Percentiles rank a stretch among this genome's conserved stretches.
phyloP scores from a whole-genome alignment of 2,329 filamentous ascomycete species.

The Ascosphaera pollenicola region DNA sequence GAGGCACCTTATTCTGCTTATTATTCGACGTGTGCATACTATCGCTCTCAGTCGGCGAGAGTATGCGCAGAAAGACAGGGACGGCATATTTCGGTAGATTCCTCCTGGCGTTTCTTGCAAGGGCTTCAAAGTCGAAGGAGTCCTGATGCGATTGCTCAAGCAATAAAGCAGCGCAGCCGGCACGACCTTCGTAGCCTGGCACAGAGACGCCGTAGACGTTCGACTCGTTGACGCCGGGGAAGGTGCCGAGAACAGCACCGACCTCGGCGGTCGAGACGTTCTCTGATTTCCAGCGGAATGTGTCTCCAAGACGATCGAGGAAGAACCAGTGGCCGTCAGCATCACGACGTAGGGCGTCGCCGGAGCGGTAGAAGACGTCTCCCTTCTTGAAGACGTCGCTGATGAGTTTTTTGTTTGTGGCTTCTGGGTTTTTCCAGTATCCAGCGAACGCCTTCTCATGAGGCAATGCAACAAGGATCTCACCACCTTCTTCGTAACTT shows the following conservation, averaged over 20 bases:
- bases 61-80: conserved; percentile 47
- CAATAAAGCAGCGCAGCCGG: conserved; percentile 37
- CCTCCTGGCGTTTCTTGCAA: conserved; percentile 35
- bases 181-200: conserved; percentile 44
- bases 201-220: conserved; percentile 49
- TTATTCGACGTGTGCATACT: conserved; percentile 46
- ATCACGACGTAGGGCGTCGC: conserved; percentile 41
- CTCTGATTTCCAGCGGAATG: conserved; percentile 53
- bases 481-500: conserved; percentile 46
- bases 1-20: conserved; percentile 56
- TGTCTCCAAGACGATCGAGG: conserved; percentile 48
- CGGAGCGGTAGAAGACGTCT: conserved; percentile 45
- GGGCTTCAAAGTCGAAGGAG: conserved; percentile 35
- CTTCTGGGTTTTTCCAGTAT: conserved; percentile 46
- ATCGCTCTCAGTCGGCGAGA: conserved; percentile 27
- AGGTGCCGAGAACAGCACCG: conserved; percentile 36
- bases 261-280: conserved; percentile 48
- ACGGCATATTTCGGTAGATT: conserved; percentile 53
- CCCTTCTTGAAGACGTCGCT: conserved; percentile 42
- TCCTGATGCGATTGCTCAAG: conserved; percentile 28
- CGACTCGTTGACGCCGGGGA: conserved; percentile 37
- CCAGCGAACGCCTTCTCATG: conserved; percentile 39
- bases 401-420: conserved; percentile 44
- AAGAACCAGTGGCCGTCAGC: conserved; percentile 47
- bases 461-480: conserved; percentile 46